Evolutionary conservation across 1,284 basidiomycete genomes (phyloP).

Genomic region (Leccinum fallax): DNA sequence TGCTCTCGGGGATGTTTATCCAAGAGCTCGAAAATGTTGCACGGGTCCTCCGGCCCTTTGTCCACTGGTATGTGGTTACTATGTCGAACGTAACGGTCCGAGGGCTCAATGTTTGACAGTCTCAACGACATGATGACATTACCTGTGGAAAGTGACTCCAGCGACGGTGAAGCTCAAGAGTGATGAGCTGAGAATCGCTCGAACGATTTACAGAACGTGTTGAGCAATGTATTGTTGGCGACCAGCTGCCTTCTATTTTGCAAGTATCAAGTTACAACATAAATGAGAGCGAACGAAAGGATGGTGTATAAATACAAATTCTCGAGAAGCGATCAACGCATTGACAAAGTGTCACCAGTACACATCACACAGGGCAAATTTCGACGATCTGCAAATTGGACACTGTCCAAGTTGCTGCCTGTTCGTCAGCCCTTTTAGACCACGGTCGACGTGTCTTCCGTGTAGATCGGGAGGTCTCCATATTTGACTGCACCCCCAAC

Average conservation of each 20-base stretch:
- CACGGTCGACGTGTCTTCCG: constrained; percentile 20
- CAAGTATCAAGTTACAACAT: neutral
- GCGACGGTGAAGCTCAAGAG: constrained; percentile 5
- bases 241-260: neutral
- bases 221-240: neutral
- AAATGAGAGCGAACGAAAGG: neutral
- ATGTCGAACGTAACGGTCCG: neutral
- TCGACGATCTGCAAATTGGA: constrained; percentile 6
- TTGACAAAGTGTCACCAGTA: constrained; percentile 13
- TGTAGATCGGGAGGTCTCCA: constrained; percentile 42
- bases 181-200: neutral
- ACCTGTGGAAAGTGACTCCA: constrained; percentile 29
- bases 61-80: constrained; percentile 71
- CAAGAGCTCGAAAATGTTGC: constrained; percentile 60
- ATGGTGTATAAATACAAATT: constrained; percentile 6
- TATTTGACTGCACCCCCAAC: constrained; percentile 22
- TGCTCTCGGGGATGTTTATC: constrained; percentile 58
- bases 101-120: constrained; percentile 38
- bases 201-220: constrained; percentile 6
- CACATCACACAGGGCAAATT: neutral
- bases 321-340: constrained; percentile 27
- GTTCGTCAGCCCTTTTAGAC: constrained; percentile 7
- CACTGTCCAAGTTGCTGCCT: constrained; percentile 3
- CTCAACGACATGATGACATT: constrained; percentile 69
- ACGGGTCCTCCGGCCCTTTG: constrained; percentile 69